Conservation (phyloP, 140 eudicot species). For the Ambrosia hybrid region DNA sequence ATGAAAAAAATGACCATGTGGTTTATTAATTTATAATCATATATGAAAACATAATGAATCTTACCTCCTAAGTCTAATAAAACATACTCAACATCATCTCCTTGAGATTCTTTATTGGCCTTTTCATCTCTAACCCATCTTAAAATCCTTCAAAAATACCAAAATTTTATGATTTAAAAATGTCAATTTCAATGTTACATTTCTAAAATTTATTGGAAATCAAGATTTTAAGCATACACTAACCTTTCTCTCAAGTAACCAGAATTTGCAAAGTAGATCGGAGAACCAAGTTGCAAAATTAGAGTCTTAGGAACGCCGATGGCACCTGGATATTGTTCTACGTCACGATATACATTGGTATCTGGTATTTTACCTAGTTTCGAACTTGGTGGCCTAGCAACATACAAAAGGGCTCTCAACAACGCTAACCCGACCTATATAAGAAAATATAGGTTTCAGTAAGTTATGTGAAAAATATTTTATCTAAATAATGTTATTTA, state of each 20-base stretch:
- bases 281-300: slow-evolving; percentile 81
- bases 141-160: slow-evolving; percentile 44
- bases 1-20: background rate
- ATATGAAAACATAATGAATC: background rate
- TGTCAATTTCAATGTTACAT: background rate
- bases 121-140: slow-evolving; percentile 70
- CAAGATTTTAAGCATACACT: background rate
- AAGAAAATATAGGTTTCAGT: background rate
- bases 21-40: background rate
- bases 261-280: slow-evolving; percentile 70
- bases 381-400: slow-evolving; percentile 77
- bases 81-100: slow-evolving; percentile 47
- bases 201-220: background rate
- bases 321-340: slow-evolving; percentile 78
- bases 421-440: slow-evolving; percentile 69
- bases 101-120: slow-evolving; percentile 35
- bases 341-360: slow-evolving; percentile 62
- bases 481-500: no score
- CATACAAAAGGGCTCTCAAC: slow-evolving; percentile 62
- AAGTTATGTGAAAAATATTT: no score
- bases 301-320: slow-evolving; percentile 49
- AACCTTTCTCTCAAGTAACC: slow-evolving; percentile 82
- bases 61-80: slow-evolving; percentile 74
- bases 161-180: slow-evolving; percentile 6
- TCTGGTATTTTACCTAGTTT: slow-evolving; percentile 74